Percentiles rank a stretch among this genome's conserved stretches.
These are phyloP conservation scores for Myxozyma neglecta DNA, from an alignment of 805 yeast species.

Conservation along the genomic window DNA sequence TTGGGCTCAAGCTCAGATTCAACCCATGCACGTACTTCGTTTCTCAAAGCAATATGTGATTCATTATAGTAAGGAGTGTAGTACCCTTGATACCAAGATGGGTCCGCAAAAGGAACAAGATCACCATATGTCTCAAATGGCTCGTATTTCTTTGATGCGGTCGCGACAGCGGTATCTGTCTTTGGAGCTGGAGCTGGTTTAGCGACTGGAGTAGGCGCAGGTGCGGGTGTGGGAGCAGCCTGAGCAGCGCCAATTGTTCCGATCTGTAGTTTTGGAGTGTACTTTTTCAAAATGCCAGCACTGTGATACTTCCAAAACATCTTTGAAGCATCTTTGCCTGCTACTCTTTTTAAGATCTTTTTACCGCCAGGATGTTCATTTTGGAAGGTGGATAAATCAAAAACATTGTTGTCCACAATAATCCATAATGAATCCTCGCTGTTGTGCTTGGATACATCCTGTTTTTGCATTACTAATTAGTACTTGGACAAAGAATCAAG, in stretches of 20 bases:
- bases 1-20: conserved; percentile 44
- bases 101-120: conserved; percentile 45
- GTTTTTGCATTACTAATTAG: conserved; percentile 8
- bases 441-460: conserved; percentile 69
- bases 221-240: conserved; percentile 5
- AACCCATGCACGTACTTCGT: conserved; percentile 45
- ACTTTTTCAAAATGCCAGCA: conserved; percentile 35
- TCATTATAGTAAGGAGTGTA: conserved; percentile 44
- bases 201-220: conserved; percentile 6
- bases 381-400: conserved; percentile 68
- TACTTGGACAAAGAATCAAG: neutral
- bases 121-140: conserved; percentile 34
- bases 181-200: conserved; percentile 8
- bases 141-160: conserved; percentile 1
- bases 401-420: conserved; percentile 71
- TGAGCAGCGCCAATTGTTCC: conserved; percentile 30
- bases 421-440: conserved; percentile 82
- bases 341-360: conserved; percentile 74
- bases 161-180: conserved; percentile 2
- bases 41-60: conserved; percentile 44
- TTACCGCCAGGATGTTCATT: conserved; percentile 80
- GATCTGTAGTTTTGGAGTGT: conserved; percentile 33
- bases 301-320: conserved; percentile 56
- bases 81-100: conserved; percentile 45
- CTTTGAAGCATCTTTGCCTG: conserved; percentile 69